phyloP scores from a whole-genome alignment of 2,329 filamentous ascomycete genomes.

The Colletotrichum sp. region DNA sequence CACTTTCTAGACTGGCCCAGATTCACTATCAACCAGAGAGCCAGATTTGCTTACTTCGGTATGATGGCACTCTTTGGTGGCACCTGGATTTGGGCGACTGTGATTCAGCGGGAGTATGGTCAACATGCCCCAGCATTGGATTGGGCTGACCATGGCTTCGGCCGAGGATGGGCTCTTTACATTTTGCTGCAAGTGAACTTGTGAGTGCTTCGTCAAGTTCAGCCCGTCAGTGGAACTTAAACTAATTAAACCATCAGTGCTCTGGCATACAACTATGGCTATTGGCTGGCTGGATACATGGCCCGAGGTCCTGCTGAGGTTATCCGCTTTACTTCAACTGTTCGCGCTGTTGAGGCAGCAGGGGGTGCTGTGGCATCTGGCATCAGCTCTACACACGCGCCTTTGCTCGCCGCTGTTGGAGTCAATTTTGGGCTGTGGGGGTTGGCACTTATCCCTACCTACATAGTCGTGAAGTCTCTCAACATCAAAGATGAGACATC shows the following conservation, averaged over 20 bases:
- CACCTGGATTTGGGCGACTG: constrained; percentile 27
- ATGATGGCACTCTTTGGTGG: constrained; percentile 23
- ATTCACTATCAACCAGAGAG: constrained; percentile 22
- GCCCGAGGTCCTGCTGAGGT: constrained; percentile 12
- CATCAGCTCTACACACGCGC: constrained; percentile 17
- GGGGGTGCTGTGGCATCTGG: constrained; percentile 15
- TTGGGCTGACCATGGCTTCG: constrained; percentile 24
- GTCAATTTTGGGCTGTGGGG: constrained; percentile 24
- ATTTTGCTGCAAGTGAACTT: constrained; percentile 24
- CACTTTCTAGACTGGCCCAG: constrained; percentile 26
- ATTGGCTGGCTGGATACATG: constrained; percentile 8
- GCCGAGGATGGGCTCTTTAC: constrained; percentile 27
- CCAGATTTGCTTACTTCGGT: constrained; percentile 23
- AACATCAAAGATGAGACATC: neutral
- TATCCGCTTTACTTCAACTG: constrained; percentile 1
- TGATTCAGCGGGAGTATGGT: constrained; percentile 24
- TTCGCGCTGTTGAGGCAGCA: constrained; percentile 12
- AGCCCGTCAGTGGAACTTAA: neutral
- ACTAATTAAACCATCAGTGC: neutral
- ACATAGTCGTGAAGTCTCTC: constrained; percentile 11
- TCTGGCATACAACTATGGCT: constrained; percentile 13
- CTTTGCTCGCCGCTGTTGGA: constrained; percentile 13
- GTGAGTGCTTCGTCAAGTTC: neutral
- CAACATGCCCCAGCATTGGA: constrained; percentile 19
- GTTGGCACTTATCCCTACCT: constrained; percentile 17